Evolutionary conservation across 179 eudicot species (phyloP).

Genomic region (Actinidia polygama): DNA sequence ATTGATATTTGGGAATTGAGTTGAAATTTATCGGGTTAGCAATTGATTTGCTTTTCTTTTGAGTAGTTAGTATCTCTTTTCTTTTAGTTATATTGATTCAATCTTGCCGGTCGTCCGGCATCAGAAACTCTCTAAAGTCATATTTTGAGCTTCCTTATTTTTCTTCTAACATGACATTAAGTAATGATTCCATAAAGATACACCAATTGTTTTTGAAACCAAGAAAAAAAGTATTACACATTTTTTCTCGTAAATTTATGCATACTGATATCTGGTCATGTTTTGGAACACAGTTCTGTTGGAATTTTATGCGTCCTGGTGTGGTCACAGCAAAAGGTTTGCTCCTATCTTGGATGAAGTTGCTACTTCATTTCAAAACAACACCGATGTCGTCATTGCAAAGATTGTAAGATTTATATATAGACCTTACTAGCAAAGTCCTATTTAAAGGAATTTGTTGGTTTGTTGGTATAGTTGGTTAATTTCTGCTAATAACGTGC

Average conservation of each 20-base stretch:
- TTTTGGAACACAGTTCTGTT: slow-evolving; percentile 51
- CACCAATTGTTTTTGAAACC: background rate
- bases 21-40: no score
- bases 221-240: background rate
- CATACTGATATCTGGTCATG: background rate
- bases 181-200: background rate
- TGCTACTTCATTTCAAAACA: slow-evolving; percentile 61
- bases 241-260: no score
- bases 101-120: background rate
- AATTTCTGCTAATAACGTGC: background rate
- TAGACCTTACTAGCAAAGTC: background rate
- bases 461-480: background rate
- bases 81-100: no score
- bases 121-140: background rate
- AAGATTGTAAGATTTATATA: slow-evolving; percentile 61
- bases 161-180: background rate
- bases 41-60: no score
- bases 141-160: background rate
- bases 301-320: slow-evolving; percentile 95
- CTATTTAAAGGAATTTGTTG: background rate
- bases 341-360: slow-evolving; percentile 92
- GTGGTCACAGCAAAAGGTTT: slow-evolving; percentile 87
- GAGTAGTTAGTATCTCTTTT: no score
- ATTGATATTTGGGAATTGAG: no score
- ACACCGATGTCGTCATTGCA: slow-evolving; percentile 70